Conservation (phyloP, 2,329 filamentous ascomycete genomes). For the Dichotomopilus funicola region DNA sequence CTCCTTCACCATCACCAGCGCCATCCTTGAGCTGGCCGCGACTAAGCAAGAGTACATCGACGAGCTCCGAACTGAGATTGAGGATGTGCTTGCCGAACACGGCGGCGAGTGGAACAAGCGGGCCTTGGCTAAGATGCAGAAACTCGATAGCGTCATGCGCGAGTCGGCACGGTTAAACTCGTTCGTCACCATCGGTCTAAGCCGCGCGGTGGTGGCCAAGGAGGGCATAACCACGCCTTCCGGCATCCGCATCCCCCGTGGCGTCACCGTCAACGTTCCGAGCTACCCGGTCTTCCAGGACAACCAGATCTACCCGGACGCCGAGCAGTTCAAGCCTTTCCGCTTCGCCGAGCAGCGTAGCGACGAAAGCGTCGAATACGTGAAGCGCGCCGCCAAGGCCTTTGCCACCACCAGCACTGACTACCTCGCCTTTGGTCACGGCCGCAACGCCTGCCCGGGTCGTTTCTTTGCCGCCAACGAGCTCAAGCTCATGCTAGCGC, state of each 20-base stretch:
- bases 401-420: slow-evolving; percentile 31
- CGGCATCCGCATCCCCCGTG: slow-evolving; percentile 29
- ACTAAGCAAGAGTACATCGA: slow-evolving; percentile 35
- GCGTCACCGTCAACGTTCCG: slow-evolving; percentile 26
- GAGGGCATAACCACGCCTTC: slow-evolving; percentile 30
- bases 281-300: slow-evolving; percentile 28
- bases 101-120: slow-evolving; percentile 30
- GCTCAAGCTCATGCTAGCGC: slow-evolving; percentile 29
- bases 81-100: slow-evolving; percentile 25
- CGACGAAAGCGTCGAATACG: slow-evolving; percentile 21
- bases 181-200: slow-evolving; percentile 25
- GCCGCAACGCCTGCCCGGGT: slow-evolving; percentile 34
- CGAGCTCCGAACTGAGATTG: slow-evolving; percentile 39
- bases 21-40: slow-evolving; percentile 38
- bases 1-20: slow-evolving; percentile 31
- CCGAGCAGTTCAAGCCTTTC: slow-evolving; percentile 26
- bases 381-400: slow-evolving; percentile 25
- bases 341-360: slow-evolving; percentile 22
- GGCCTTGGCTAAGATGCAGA: slow-evolving; percentile 30
- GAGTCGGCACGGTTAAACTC: slow-evolving; percentile 35
- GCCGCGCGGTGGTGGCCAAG: slow-evolving; percentile 22
- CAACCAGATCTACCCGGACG: slow-evolving; percentile 20
- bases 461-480: slow-evolving; percentile 34
- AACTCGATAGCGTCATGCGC: slow-evolving; percentile 37
- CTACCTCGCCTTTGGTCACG: slow-evolving; percentile 35